phyloP scores from a whole-genome alignment of 805 yeast species.

The Saccharomycopsis lassenensis region DNA sequence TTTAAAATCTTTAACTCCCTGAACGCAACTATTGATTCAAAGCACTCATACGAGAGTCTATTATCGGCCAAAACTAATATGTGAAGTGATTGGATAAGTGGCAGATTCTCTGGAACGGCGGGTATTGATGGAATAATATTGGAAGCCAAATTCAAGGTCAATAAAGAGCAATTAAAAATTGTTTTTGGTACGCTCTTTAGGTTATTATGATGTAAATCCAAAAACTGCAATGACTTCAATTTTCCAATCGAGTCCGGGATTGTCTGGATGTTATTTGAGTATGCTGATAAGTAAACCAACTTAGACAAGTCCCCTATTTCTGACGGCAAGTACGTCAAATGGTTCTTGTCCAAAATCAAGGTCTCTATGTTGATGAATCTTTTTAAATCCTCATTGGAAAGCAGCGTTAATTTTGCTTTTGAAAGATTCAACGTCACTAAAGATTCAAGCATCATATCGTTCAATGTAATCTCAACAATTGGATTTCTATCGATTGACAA shows the following conservation, averaged over 20 bases:
- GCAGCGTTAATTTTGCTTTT: conserved; percentile 70
- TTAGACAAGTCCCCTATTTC: conserved; percentile 49
- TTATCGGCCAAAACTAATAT: conserved; percentile 70
- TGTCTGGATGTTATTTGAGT: conserved; percentile 60
- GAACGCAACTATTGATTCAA: conserved; percentile 54
- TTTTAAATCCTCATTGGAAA: conserved; percentile 53
- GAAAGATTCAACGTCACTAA: conserved; percentile 66
- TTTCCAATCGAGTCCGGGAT: conserved; percentile 58
- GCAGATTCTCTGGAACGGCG: conserved; percentile 14
- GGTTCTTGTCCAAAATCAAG: conserved; percentile 70
- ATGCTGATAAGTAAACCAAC: conserved; percentile 57
- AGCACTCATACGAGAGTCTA: conserved; percentile 65
- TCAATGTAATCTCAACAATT: conserved; percentile 53
- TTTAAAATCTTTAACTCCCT: conserved; percentile 52
- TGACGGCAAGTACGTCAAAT: conserved; percentile 63
- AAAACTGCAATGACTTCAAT: conserved; percentile 38
- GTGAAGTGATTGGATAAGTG: conserved; percentile 25
- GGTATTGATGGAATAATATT: conserved; percentile 35
- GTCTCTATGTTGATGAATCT: conserved; percentile 59
- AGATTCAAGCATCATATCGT: conserved; percentile 39
- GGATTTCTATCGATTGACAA: conserved; percentile 78
- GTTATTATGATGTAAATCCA: conserved; percentile 56
- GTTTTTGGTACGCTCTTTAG: conserved; percentile 42
- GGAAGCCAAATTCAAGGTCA: conserved; percentile 86
- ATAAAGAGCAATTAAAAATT: conserved; percentile 75